Conservation (phyloP, 2,329 filamentous ascomycete genomes). For the Trichoderma breve region DNA sequence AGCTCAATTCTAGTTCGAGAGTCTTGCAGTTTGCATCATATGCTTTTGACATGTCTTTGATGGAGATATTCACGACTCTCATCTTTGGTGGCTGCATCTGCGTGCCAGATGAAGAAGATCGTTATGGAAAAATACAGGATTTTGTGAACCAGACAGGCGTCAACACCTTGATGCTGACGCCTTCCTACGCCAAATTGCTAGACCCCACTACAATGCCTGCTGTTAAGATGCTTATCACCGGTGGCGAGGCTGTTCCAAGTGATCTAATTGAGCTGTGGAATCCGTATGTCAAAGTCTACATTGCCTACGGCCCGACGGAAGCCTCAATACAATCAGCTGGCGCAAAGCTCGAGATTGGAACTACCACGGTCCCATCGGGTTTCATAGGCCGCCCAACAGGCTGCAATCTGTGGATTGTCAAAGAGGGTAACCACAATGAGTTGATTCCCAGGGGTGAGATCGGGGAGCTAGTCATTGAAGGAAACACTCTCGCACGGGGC, state of each 20-base stretch:
- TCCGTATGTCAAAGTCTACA: not conserved
- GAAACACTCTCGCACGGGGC: constrained; percentile 3
- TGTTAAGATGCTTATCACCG: constrained; percentile 6
- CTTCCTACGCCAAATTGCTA: constrained; percentile 27
- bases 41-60: constrained; percentile 27
- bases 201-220: constrained; percentile 18
- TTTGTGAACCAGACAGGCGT: constrained; percentile 23
- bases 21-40: constrained; percentile 29
- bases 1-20: constrained; percentile 12
- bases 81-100: constrained; percentile 26
- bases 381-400: constrained; percentile 11
- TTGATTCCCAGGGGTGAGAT: not conserved
- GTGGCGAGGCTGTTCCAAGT: constrained; percentile 25
- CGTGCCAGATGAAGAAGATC: constrained; percentile 26
- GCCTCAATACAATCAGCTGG: constrained; percentile 1
- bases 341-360: not conserved
- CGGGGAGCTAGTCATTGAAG: constrained; percentile 17
- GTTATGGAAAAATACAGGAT: constrained; percentile 10
- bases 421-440: not conserved
- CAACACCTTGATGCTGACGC: constrained; percentile 28
- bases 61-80: constrained; percentile 23
- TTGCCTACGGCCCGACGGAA: constrained; percentile 13
- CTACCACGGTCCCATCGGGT: not conserved
- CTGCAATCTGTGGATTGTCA: constrained; percentile 6
- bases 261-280: not conserved